A percentile compares a stretch with the other conserved stretches of the same genome.
Conservation (phyloP, 768 basidiomycete species). For the Xerocomus potaroensis region DNA sequence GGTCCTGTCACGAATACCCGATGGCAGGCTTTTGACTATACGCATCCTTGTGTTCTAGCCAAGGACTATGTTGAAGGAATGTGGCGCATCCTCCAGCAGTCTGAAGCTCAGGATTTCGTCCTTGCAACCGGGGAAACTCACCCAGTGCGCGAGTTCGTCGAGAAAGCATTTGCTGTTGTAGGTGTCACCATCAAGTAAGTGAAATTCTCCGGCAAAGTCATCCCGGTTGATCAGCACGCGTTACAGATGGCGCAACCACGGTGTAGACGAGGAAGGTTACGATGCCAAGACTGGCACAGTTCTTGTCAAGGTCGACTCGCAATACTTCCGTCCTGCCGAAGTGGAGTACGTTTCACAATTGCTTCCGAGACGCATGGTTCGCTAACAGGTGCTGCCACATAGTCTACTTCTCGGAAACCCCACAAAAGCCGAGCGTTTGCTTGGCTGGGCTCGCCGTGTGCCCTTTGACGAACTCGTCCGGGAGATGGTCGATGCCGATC, state of each 20-base stretch:
- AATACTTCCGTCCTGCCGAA: slow-evolving; percentile 94
- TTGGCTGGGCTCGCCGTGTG: slow-evolving; percentile 89
- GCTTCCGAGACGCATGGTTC: neutral
- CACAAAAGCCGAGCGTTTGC: slow-evolving; percentile 79
- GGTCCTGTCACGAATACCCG: slow-evolving; percentile 18
- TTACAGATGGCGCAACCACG: slow-evolving; percentile 72
- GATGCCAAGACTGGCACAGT: slow-evolving; percentile 64
- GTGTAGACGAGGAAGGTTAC: slow-evolving; percentile 73
- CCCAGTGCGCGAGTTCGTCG: slow-evolving; percentile 88
- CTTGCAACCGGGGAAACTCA: slow-evolving; percentile 97
- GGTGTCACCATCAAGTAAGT: slow-evolving; percentile 63
- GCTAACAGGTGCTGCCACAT: neutral
- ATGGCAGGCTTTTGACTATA: slow-evolving; percentile 4
- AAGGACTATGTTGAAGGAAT: slow-evolving; percentile 95
- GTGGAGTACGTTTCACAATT: slow-evolving; percentile 65
- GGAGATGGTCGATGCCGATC: slow-evolving; percentile 88
- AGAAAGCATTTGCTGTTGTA: slow-evolving; percentile 74
- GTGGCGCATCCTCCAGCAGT: slow-evolving; percentile 96
- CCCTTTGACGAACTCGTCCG: slow-evolving; percentile 79
- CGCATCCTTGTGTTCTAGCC: slow-evolving; percentile 38
- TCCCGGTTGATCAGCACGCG: slow-evolving; percentile 2
- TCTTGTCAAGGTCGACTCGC: slow-evolving; percentile 80
- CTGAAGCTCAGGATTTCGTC: slow-evolving; percentile 80
- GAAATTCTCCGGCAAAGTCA: neutral
- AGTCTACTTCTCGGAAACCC: slow-evolving; percentile 86